Conservation (phyloP, 495 filamentous ascomycete genomes). For the Coniosporium apollinis region DNA sequence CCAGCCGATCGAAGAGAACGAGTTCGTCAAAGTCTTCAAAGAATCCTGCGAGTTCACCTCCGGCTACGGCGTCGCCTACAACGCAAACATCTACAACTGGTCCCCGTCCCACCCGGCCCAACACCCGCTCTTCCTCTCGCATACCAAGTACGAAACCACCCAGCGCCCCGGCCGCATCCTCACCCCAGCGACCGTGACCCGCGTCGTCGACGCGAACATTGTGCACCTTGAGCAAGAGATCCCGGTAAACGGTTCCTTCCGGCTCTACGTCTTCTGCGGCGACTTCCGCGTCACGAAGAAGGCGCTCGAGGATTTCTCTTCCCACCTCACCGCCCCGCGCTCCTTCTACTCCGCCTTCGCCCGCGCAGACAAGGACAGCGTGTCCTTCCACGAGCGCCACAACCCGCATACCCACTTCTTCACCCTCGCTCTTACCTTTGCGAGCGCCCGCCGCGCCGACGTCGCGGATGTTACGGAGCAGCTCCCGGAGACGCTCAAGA, state of each 20-base stretch:
- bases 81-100: conserved; percentile 50
- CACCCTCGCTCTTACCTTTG: conserved; percentile 58
- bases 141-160: conserved; percentile 37
- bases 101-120: conserved; percentile 54
- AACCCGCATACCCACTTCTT: conserved; percentile 72
- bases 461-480: conserved; percentile 48
- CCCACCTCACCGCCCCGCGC: conserved; percentile 40
- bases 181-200: conserved; percentile 58
- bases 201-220: conserved; percentile 69
- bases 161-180: conserved; percentile 55
- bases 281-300: conserved; percentile 37
- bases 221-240: conserved; percentile 80
- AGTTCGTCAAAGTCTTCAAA: conserved; percentile 50
- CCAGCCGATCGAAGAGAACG: conserved; percentile 30
- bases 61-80: conserved; percentile 47
- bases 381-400: conserved; percentile 64
- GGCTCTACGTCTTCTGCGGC: conserved; percentile 71
- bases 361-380: conserved; percentile 39
- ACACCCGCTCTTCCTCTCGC: conserved; percentile 40
- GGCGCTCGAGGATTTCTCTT: conserved; percentile 52
- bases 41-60: conserved; percentile 47
- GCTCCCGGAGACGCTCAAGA: conserved; percentile 48
- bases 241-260: conserved; percentile 72
- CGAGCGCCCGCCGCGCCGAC: conserved; percentile 39
- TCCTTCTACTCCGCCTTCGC: conserved; percentile 55